Evolutionary conservation across 2,329 filamentous ascomycete genomes (phyloP).

Genomic region (Pseudogymnoascus sp.): DNA sequence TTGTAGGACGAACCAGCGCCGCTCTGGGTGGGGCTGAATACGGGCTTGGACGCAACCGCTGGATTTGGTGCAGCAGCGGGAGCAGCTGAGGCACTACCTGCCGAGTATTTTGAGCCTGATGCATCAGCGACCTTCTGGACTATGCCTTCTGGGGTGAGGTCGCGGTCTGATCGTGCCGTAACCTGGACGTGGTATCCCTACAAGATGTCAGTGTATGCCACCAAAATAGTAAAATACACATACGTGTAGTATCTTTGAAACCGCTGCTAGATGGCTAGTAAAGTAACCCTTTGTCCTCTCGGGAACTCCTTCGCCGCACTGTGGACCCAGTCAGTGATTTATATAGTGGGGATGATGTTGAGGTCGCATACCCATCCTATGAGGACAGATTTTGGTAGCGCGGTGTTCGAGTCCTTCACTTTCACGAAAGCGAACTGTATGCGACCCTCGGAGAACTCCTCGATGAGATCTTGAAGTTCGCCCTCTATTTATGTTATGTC

Average conservation of each 20-base stretch:
- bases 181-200: constrained; percentile 95
- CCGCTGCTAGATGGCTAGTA: constrained; percentile 82
- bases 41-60: constrained; percentile 78
- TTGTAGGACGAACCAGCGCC: constrained; percentile 49
- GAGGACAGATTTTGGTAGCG: constrained; percentile 82
- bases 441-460: constrained; percentile 94
- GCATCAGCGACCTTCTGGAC: constrained; percentile 91
- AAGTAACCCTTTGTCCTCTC: constrained; percentile 98
- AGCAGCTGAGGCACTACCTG: constrained; percentile 44
- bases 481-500: constrained; percentile 55
- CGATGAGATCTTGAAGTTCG: constrained; percentile 79
- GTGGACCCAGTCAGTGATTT: constrained; percentile 20
- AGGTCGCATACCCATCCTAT: constrained; percentile 66
- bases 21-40: constrained; percentile 70
- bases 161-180: constrained; percentile 83
- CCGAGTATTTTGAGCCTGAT: constrained; percentile 89
- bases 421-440: constrained; percentile 97
- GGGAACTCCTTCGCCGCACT: constrained; percentile 95
- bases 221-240: constrained; percentile 20
- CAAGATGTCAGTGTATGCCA: background rate
- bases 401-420: constrained; percentile 89
- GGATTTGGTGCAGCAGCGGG: constrained; percentile 51
- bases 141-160: constrained; percentile 80
- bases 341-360: background rate
- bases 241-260: constrained; percentile 84